Evolutionary conservation across 2,329 filamentous ascomycete species (phyloP).

Genomic region (Cercospora sp.): DNA sequence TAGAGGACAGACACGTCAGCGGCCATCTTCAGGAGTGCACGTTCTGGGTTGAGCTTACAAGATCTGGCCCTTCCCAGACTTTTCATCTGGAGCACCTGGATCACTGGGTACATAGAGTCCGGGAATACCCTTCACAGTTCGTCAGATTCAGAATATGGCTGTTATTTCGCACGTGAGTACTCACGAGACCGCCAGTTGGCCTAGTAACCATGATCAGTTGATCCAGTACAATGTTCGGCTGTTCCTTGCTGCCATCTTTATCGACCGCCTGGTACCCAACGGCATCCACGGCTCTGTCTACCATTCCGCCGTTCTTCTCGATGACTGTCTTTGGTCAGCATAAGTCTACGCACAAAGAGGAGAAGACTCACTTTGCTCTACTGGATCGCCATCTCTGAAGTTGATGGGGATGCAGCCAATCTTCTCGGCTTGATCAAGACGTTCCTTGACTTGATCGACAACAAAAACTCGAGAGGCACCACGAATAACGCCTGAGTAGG

Average conservation of each 20-base stretch:
- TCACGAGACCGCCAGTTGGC: slow-evolving; percentile 59
- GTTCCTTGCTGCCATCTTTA: slow-evolving; percentile 57
- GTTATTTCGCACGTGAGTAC: slow-evolving; percentile 37
- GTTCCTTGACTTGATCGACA: slow-evolving; percentile 62
- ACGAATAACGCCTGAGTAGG: slow-evolving; percentile 61
- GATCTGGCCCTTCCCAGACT: slow-evolving; percentile 63
- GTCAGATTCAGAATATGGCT: background rate
- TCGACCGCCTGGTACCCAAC: slow-evolving; percentile 66
- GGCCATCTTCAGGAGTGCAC: background rate
- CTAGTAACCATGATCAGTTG: slow-evolving; percentile 64
- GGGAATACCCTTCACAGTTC: slow-evolving; percentile 6
- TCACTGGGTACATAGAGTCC: slow-evolving; percentile 50
- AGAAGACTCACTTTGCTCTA: slow-evolving; percentile 51
- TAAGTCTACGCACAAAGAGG: too few relatives aligned
- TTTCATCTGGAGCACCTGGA: slow-evolving; percentile 62
- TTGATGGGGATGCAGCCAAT: slow-evolving; percentile 64
- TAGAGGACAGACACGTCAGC: background rate
- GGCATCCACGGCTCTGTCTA: slow-evolving; percentile 62
- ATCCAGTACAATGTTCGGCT: slow-evolving; percentile 63
- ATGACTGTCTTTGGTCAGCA: slow-evolving; percentile 15
- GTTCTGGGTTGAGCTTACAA: slow-evolving; percentile 32
- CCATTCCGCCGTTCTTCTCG: slow-evolving; percentile 21
- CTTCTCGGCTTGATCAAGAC: slow-evolving; percentile 59
- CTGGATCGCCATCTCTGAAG: slow-evolving; percentile 60
- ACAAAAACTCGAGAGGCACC: slow-evolving; percentile 63